These are phyloP conservation scores for Saraca asoca DNA, from an alignment of 331 rosid species.

Conservation along the genomic window DNA sequence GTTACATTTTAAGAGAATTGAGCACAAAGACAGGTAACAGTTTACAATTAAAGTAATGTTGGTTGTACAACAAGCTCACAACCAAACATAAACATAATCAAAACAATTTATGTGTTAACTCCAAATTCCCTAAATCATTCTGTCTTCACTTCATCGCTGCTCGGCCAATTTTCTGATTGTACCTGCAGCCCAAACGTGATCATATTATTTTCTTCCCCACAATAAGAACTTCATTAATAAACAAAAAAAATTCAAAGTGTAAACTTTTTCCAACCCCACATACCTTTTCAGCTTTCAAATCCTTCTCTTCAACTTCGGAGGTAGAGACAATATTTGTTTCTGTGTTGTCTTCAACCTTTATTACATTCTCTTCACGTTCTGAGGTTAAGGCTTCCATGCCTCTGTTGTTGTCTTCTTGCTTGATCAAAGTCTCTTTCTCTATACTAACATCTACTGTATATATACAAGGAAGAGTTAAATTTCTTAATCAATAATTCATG, in stretches of 20 bases:
- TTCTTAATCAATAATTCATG: not conserved
- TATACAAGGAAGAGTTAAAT: not conserved
- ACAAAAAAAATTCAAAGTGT: not conserved
- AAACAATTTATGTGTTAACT: not conserved
- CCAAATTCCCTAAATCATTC: not conserved
- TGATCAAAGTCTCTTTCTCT: slow-evolving; percentile 31
- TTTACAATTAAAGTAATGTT: no score
- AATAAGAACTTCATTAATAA: not conserved
- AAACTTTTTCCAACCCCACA: not conserved
- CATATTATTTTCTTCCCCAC: not conserved
- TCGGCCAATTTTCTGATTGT: not conserved
- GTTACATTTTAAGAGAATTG: not conserved
- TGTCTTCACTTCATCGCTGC: not conserved
- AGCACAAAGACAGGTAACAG: not conserved
- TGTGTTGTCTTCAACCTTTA: not conserved
- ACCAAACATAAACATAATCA: no score
- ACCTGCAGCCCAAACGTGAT: slow-evolving; percentile 18
- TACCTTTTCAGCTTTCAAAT: slow-evolving; percentile 29
- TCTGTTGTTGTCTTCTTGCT: slow-evolving; percentile 11
- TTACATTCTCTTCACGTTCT: not conserved
- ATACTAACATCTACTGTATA: slow-evolving; percentile 23
- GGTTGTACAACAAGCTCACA: no score
- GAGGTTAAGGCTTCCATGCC: no score
- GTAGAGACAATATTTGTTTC: slow-evolving; percentile 25
- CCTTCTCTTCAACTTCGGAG: slow-evolving; percentile 38